Percentiles rank a stretch among this genome's conserved stretches.
Evolutionary conservation across 176 grass and related monocot species (phyloP).

Genomic region (Oryza rufipogon): DNA sequence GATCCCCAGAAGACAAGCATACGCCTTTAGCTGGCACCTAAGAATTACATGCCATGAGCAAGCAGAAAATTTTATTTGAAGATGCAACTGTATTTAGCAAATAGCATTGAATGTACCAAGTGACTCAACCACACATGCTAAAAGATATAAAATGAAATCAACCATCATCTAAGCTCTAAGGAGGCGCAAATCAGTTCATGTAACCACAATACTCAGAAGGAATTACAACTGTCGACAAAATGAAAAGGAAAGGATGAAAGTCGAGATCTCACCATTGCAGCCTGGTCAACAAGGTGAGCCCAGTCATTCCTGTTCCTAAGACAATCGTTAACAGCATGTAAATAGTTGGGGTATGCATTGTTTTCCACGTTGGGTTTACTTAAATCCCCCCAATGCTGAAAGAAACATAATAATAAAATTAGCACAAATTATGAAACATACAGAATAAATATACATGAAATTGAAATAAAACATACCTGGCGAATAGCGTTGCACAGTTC

Average conservation of each 20-base stretch:
- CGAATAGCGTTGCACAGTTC: constrained; percentile 72
- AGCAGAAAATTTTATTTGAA: constrained; percentile 3
- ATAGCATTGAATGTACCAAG: constrained; percentile 28
- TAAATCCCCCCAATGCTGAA: constrained; percentile 73
- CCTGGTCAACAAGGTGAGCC: constrained; percentile 79
- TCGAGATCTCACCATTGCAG: constrained; percentile 56
- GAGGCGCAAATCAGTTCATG: neutral
- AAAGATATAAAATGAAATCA: constrained; percentile 11
- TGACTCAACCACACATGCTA: constrained; percentile 19
- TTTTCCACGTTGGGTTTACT: constrained; percentile 71
- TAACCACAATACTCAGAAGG: constrained; percentile 25
- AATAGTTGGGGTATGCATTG: constrained; percentile 54
- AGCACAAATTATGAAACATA: constrained; percentile 12
- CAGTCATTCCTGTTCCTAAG: constrained; percentile 78
- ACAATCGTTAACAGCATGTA: constrained; percentile 78
- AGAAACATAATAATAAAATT: constrained; percentile 37
- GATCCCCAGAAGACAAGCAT: neutral
- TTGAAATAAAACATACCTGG: constrained; percentile 55
- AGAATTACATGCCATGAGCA: neutral
- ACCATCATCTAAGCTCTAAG: neutral
- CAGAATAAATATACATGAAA: neutral
- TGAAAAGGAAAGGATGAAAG: constrained; percentile 8
- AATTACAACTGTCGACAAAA: constrained; percentile 26
- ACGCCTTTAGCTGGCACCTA: neutral
- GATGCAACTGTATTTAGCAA: constrained; percentile 21